phyloP scores from a whole-genome alignment of 352 stramenopile genomes.

The Vaucheria bursata region DNA sequence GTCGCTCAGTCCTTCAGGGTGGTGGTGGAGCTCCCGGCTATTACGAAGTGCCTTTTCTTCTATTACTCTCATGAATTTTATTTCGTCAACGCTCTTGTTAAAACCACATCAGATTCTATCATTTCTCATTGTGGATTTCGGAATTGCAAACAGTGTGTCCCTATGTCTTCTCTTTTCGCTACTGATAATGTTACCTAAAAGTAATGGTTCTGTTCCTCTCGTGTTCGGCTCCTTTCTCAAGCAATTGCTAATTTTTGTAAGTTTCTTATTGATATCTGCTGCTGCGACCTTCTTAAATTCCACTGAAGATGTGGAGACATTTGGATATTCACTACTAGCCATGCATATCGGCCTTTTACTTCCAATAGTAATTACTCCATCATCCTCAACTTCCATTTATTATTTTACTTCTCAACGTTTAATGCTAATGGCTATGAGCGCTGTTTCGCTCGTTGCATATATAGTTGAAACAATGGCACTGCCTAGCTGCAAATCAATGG shows the following conservation, averaged over 20 bases:
- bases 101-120: neutral
- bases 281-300: neutral
- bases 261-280: neutral
- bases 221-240: neutral
- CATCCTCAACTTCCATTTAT: no score
- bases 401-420: no score
- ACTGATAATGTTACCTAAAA: neutral
- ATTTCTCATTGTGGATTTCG: slow-evolving; percentile 3
- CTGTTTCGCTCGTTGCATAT: no score
- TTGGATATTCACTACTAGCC: no score
- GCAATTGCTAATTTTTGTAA: neutral
- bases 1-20: neutral
- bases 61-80: neutral
- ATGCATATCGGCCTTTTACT: slow-evolving; percentile 2
- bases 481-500: no score
- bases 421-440: no score
- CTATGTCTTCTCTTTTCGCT: slow-evolving; percentile 4
- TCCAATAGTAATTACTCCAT: no score
- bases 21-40: neutral
- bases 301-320: no score
- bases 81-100: neutral
- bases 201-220: neutral
- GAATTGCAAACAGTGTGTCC: slow-evolving; percentile 8
- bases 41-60: neutral
- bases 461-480: no score